Evolutionary conservation across 768 basidiomycete species (phyloP), one percentile per base, ranked within the genome.

Genomic region (Lactarius indigo): DNA sequence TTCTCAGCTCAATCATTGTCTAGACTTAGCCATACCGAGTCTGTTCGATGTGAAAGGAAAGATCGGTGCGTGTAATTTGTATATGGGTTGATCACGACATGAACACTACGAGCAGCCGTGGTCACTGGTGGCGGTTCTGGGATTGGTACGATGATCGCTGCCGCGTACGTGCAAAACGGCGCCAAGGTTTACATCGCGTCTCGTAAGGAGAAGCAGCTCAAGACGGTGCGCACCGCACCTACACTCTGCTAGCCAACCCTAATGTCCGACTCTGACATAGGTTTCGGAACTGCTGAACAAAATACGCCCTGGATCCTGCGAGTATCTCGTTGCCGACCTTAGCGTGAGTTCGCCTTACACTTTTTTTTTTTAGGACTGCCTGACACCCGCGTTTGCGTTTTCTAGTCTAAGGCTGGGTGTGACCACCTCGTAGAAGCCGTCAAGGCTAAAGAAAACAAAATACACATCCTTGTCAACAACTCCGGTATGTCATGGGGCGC

Each of bases 151-250:
- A 89, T 92, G 84, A 93, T 95, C 71, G 92, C 94, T 28, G 79
- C 85, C 0, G 88, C 90, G 1, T 88, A 92, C 71, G 90, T 89
- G 1, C 85, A 88, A 77, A 94, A 95, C 72, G 94, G 94, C 15
- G 91, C 89, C 39, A 89, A 86, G 71, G 94, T 96, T 50, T 94
- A 95, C 78, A 94, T 96, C 70, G 92, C 94, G 17, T 88, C 91
- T 13, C 82, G 94, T 63, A 94, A 93, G 74, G 90, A 92, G 78
- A 74, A 80, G 23, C 88, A 89, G 71, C 81, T 96, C 64, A 86
- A 89, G 77, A 84, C 90, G 82, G 91, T 89, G 64, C 60, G 30
- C 18, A 8, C 42, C 33, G 31, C n/a, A 6, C 63, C 42, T 33
- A 37, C 26, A 3, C 61, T 17, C n/a, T 15, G 33, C 20, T 65